Base-by-base conservation (phyloP, 352 stramenopile genomes). In the Phytophthora rubi region DNA sequence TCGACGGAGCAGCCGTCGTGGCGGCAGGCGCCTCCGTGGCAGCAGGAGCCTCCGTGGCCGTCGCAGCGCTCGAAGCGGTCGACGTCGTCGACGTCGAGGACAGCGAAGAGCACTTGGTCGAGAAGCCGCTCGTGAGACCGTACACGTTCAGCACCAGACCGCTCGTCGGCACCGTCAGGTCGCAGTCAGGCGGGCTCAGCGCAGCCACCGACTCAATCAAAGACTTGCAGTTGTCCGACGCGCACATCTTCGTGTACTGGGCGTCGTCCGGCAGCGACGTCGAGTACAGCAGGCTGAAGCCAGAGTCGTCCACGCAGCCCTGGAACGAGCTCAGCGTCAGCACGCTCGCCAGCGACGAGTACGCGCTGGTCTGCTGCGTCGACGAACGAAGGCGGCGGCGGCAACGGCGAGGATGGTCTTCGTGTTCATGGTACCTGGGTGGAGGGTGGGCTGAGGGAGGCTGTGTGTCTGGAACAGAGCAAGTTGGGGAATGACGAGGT, bases 351-450 rank as follows among this genome's bases (percentile, higher is more conserved):
- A 58, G n/a, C 62, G 68, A 68, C n/a, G 62, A 55, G 54, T 63
- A 79, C 56, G 32, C 32, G 32, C 32, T 35, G 32, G 32, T 35
- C 32, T 35, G 32, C 7, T 65, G 53, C 26, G 0, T 4, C 23
- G 59, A 68, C 64, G 76, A 80, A 67, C 52, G 70, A 77, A 56
- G 33, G 53, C 70, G 60, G 62, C 57, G 60, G 61, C 54, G 44
- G 70, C 65, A 53, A 62, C 33, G 56, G 65, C 60, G 60, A 71
- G 60, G 64, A 70, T 6, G 33, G 65, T 66, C 59, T 67, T 66
- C 37, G 59, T 61, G 65, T 74, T 74, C 67, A 74, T 74, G 67
- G 67, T 70, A 70, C 52, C 32, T 35, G 23, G 23, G 23, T 26
- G 23, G 23, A 0, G 32, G 6, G 32, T 35, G 6, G 32, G 32